Base-by-base conservation (phyloP, 75 land plant species). In the Adiantum capillusveneris region DNA sequence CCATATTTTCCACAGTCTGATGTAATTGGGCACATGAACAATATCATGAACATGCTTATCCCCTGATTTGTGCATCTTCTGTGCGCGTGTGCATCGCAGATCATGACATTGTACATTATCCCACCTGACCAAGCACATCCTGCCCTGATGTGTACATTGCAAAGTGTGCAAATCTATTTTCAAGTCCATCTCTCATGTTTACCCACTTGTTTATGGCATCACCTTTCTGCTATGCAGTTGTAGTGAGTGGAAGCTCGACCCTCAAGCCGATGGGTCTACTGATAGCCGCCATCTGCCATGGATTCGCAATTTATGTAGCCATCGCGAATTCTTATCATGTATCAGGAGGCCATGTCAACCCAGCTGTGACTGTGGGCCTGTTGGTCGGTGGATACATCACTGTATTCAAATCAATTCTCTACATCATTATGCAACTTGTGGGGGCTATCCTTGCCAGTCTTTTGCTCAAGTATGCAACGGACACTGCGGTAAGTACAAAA, bases 311-410 rank as follows among this genome's bases (percentile, higher is more conserved):
- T 0, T 65, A 29, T 21, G 59, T 16, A 17, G 44, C 58, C 43
- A 42, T 65, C 60, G 57, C 67, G 6, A 45, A 27, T 1, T 37
- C 59, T 3, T 42, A 56, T 29, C 81, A 69, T 59, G 71, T 80
- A 30, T 86, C 90, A 43, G 90, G 86, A 18, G 90, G 79, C 34
- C 90, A 86, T 51, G 62, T 86, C 1, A 86, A 86, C 72, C 90
- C 90, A 0, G 86, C 86, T 0, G 90, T 86, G 28, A 86, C 90
- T 11, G 65, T 86, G 18, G 90, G 90, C n/a, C 68, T 86, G 16
- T 68, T 67, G 43, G 65, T 79, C 14, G 86, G 83, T 0, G 90
- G 90, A 0, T 70, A 80, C 74, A 80, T 86, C 63, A 82, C 83
- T 12, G 27, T 83, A 20, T 0, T 82, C 64, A 59, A 82, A 53